Conservation (phyloP, 208 protist genomes). For the Acanthamoeba healyi region DNA sequence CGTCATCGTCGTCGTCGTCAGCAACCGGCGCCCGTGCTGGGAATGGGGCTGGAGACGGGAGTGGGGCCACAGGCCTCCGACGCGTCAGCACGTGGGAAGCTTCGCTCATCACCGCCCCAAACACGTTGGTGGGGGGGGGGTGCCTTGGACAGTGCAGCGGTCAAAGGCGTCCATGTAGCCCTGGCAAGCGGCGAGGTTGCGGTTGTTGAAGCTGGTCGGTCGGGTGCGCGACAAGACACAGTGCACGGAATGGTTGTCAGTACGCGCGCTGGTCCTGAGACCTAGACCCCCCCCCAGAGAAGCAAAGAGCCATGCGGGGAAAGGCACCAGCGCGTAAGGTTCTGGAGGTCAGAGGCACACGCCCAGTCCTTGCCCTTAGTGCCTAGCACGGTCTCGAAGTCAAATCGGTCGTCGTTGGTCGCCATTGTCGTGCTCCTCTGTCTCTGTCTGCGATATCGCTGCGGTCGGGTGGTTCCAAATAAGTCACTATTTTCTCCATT, state of each 20-base stretch:
- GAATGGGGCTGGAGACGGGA: background rate
- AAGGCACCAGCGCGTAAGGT: background rate
- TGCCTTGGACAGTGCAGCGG: background rate
- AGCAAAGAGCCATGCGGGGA: no score
- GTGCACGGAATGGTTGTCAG: no score
- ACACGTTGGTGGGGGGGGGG: no score
- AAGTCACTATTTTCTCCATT: no score
- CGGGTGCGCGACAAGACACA: no score
- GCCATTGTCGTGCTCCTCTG: no score
- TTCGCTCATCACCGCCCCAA: no score
- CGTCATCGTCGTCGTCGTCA: background rate
- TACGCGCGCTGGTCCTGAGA: no score
- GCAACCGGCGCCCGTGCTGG: background rate
- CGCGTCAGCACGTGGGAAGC: no score
- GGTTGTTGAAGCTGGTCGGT: constrained; percentile 5
- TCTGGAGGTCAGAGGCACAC: background rate
- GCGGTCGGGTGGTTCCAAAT: no score
- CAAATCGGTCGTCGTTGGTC: background rate
- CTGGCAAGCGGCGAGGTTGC: background rate
- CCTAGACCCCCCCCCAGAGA: no score
- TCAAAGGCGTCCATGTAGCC: constrained; percentile 10
- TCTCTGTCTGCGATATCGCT: no score
- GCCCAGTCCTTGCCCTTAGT: background rate
- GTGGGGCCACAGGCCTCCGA: background rate
- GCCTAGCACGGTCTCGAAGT: background rate